Base-by-base conservation (phyloP, 2,329 filamentous ascomycete species). In the Cryphonectria japonica region DNA sequence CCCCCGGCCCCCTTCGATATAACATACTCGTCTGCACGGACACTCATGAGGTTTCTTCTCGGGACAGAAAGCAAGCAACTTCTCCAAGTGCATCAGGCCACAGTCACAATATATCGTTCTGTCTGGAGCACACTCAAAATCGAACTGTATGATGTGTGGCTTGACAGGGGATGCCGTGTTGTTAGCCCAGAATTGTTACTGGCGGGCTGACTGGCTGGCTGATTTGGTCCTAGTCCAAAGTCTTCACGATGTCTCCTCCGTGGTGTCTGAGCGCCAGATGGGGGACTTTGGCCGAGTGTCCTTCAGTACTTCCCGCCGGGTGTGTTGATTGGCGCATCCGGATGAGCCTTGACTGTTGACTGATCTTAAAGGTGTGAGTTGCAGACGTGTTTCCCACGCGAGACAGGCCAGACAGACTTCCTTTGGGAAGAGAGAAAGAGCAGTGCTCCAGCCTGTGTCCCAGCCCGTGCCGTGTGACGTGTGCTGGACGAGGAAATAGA, bases 111-210 rank as follows among this genome's bases (percentile, higher is more conserved):
- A 65, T 46, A 71, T 34, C 3, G 16, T 13, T 34, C n/a, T 11
- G 26, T 6, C 8, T 34, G 16, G 34, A 39, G 34, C 57, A 11
- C 8, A 29, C n/a, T 57, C 26, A 26, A 57, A 19, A n/a, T 39
- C 32, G 22, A n/a, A 50, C 67, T 62, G 46, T 69, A 62, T 39
- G 65, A 61, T 62, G 65, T 70, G 71, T 70, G 71, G 68, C 68
- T 70, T 70, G 50, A 65, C 50, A 52, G 60, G 67, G 68, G 67
- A 52, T 67, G 52, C 39, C 67, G 54, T 59, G 52, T 32, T 72
- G 61, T 52, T 26, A 19, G 54, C 26, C 60, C 39, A 34, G 41
- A 19, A n/a, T 61, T 26, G 50, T 50, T 62, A 62, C 68, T 59
- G 54, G 65, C 65, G 65, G 39, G 34, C 4, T 5, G 54, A n/a